phyloP scores from a whole-genome alignment of 1,284 basidiomycete genomes.

The Dichomitus squalens region DNA sequence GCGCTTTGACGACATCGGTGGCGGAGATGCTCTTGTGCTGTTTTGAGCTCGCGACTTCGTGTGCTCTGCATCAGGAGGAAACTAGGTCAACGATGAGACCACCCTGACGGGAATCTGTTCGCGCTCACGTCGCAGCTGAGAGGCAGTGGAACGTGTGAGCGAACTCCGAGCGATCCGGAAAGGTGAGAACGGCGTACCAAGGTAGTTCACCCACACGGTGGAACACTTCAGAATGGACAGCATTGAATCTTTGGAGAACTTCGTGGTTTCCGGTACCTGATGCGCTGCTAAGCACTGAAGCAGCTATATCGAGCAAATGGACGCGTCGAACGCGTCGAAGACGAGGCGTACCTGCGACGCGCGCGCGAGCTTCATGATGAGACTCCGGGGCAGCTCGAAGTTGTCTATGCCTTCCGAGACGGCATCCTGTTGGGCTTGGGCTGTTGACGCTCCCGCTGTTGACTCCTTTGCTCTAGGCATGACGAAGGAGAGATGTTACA shows the following conservation, averaged over 20 bases:
- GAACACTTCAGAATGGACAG: constrained; percentile 82
- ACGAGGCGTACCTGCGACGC: constrained; percentile 51
- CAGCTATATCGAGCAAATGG: neutral
- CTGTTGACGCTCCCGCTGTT: constrained; percentile 46
- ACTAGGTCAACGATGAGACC: neutral
- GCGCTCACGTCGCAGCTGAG: constrained; percentile 67
- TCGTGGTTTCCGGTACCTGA: constrained; percentile 82
- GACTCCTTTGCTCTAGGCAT: constrained; percentile 23
- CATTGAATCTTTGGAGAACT: constrained; percentile 86
- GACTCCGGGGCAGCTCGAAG: constrained; percentile 82
- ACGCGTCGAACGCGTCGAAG: constrained; percentile 11
- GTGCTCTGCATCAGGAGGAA: constrained; percentile 55
- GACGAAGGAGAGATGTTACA: neutral
- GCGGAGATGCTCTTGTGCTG: constrained; percentile 89
- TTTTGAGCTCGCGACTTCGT: constrained; percentile 82
- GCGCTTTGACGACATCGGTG: constrained; percentile 85
- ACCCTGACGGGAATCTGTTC: neutral
- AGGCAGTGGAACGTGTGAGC: neutral
- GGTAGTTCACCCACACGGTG: constrained; percentile 90
- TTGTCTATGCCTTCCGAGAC: constrained; percentile 83
- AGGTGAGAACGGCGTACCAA: constrained; percentile 56
- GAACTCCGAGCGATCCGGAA: neutral
- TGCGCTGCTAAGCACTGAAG: neutral
- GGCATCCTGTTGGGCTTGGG: constrained; percentile 74
- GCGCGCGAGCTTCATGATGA: constrained; percentile 84